phyloP scores from a whole-genome alignment of 495 filamentous ascomycete genomes.

The Coniosporium apollinis region DNA sequence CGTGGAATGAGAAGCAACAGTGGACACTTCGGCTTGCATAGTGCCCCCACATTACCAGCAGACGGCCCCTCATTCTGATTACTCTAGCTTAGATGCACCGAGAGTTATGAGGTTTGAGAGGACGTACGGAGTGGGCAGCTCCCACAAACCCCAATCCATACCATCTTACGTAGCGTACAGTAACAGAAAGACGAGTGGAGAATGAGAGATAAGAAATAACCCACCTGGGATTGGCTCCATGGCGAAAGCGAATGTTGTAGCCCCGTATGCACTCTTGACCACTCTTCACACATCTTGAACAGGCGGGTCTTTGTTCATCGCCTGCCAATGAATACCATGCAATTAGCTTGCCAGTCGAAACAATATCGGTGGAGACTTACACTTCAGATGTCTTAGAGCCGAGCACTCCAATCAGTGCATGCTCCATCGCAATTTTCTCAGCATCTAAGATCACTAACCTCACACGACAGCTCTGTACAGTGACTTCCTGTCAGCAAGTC shows the following conservation, averaged over 20 bases:
- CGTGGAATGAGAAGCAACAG: background rate
- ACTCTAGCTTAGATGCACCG: too few species aligned
- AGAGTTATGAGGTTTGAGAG: too few species aligned
- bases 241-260: conserved; percentile 11
- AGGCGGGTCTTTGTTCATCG: conserved; percentile 3
- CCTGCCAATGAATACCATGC: background rate
- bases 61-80: too few species aligned
- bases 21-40: background rate
- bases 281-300: conserved; percentile 8
- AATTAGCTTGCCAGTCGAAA: background rate
- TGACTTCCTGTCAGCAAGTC: background rate
- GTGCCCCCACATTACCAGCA: background rate
- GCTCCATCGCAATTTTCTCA: too few species aligned
- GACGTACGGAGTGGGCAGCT: too few species aligned
- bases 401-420: too few species aligned
- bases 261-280: conserved; percentile 6
- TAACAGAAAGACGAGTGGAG: background rate
- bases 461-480: background rate
- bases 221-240: conserved; percentile 13
- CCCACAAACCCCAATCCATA: too few species aligned
- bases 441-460: too few species aligned
- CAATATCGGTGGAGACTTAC: background rate
- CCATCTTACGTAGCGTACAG: too few species aligned
- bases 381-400: conserved; percentile 1
- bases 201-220: conserved; percentile 1